Evolutionary conservation across 768 basidiomycete genomes (phyloP).

Genomic region (Nevesoporus exiguus): DNA sequence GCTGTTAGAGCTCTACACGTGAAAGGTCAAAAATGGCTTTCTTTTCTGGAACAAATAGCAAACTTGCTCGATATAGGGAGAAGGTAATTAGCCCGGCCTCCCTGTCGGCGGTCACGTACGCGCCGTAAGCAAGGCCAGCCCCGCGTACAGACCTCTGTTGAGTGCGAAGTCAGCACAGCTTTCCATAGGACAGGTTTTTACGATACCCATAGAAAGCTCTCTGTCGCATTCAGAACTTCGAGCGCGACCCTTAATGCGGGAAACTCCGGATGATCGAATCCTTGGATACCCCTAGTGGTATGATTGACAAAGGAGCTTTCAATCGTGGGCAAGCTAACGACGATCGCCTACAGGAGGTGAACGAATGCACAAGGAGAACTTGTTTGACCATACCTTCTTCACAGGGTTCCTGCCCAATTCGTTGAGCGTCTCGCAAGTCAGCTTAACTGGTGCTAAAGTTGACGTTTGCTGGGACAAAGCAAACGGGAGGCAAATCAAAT

Average conservation of each 20-base stretch:
- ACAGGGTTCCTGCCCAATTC: conserved; percentile 68
- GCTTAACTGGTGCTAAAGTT: conserved; percentile 61
- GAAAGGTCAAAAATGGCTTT: conserved; percentile 2
- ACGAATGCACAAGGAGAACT: neutral
- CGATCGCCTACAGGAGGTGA: conserved; percentile 55
- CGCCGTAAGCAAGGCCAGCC: conserved; percentile 93
- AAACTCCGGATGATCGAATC: conserved; percentile 79
- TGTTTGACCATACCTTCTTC: conserved; percentile 50
- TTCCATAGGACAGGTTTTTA: neutral
- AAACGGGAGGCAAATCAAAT: neutral
- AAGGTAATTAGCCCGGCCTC: conserved; percentile 79
- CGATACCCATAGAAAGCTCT: conserved; percentile 89
- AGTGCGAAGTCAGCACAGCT: conserved; percentile 7
- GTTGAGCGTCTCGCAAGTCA: conserved; percentile 67
- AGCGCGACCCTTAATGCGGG: conserved; percentile 82
- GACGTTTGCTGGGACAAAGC: conserved; percentile 37
- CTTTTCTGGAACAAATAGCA: neutral
- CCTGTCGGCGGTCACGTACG: conserved; percentile 65
- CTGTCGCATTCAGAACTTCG: conserved; percentile 88
- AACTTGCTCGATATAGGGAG: conserved; percentile 70
- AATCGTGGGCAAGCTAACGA: conserved; percentile 89
- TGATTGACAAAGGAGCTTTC: conserved; percentile 88
- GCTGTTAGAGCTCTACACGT: conserved; percentile 71
- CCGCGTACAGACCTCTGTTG: conserved; percentile 83
- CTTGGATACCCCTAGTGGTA: conserved; percentile 72